phyloP scores from a whole-genome alignment of 2,329 filamentous ascomycete species.

The Botryosphaeria dothidea region DNA sequence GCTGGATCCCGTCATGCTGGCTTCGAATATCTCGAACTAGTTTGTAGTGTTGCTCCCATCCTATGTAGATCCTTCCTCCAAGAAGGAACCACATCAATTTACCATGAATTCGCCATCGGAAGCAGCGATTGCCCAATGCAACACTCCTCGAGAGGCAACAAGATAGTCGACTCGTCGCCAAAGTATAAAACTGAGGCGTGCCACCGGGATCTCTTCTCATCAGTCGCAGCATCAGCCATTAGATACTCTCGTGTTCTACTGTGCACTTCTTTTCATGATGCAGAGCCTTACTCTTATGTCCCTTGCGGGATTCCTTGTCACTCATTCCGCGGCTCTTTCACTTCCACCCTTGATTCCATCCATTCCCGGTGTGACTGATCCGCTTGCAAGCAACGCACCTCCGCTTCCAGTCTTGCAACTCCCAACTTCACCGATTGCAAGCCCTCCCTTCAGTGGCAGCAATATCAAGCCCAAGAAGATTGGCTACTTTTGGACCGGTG shows the following conservation, averaged over 20 bases:
- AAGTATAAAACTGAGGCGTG: neutral
- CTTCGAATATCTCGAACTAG: neutral
- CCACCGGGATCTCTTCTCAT: no score
- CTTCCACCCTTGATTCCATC: slow-evolving; percentile 59
- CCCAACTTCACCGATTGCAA: slow-evolving; percentile 59
- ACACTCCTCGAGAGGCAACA: no score
- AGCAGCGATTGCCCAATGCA: neutral
- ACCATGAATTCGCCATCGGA: neutral
- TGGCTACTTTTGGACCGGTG: slow-evolving; percentile 64
- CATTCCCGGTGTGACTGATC: slow-evolving; percentile 61
- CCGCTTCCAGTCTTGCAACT: slow-evolving; percentile 61
- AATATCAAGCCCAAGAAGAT: slow-evolving; percentile 66
- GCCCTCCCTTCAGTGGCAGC: slow-evolving; percentile 54
- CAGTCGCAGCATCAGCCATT: neutral
- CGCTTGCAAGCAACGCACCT: slow-evolving; percentile 51
- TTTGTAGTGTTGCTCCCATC: neutral
- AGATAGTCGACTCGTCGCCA: neutral
- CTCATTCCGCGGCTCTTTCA: slow-evolving; percentile 31
- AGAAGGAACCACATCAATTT: neutral
- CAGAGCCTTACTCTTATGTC: neutral
- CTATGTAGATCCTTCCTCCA: neutral
- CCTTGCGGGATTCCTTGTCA: slow-evolving; percentile 21
- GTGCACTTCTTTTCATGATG: neutral
- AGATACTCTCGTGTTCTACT: no score
- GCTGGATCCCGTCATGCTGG: neutral